A percentile compares a stretch with the other conserved stretches of the same genome.
Conservation (phyloP, 768 basidiomycete species). For the Suillus weaverae region DNA sequence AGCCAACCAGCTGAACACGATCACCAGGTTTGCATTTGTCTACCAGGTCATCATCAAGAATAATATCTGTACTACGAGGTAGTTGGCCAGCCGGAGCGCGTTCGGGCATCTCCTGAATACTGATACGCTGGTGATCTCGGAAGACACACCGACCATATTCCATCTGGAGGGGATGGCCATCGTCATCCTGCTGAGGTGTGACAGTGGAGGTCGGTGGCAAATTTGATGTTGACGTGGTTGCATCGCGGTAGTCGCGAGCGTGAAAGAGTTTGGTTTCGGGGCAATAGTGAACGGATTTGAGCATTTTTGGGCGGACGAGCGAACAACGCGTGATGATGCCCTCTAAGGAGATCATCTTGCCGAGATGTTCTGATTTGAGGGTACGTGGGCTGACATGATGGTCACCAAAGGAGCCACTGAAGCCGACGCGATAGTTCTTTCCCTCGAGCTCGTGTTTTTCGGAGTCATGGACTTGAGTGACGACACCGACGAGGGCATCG, state of each 20-base stretch:
- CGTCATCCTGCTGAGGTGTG: slow-evolving; percentile 89
- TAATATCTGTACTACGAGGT: slow-evolving; percentile 93
- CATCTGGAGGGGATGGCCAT: slow-evolving; percentile 82
- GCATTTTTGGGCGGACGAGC: slow-evolving; percentile 97
- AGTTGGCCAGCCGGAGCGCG: slow-evolving; percentile 96
- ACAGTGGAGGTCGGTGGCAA: slow-evolving; percentile 83
- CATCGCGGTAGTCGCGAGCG: slow-evolving; percentile 89
- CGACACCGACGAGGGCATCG: slow-evolving; percentile 71
- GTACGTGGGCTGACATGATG: slow-evolving; percentile 96
- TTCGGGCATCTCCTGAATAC: slow-evolving; percentile 99
- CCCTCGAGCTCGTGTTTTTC: slow-evolving; percentile 81
- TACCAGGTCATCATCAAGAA: slow-evolving; percentile 94
- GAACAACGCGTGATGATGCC: slow-evolving; percentile 99
- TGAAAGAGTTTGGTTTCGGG: slow-evolving; percentile 84
- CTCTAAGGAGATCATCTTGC: slow-evolving; percentile 95
- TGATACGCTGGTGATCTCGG: slow-evolving; percentile 95
- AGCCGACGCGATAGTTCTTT: slow-evolving; percentile 84
- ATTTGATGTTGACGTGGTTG: slow-evolving; percentile 82
- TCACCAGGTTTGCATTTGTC: slow-evolving; percentile 98
- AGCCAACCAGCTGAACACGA: slow-evolving; percentile 93
- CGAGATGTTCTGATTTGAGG: slow-evolving; percentile 82
- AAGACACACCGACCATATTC: slow-evolving; percentile 93
- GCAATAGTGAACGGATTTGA: slow-evolving; percentile 95
- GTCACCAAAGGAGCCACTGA: slow-evolving; percentile 96
- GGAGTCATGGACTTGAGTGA: slow-evolving; percentile 71